Evolutionary conservation across 148 eudicot genomes (phyloP).

Genomic region (Dysphania ambrosioides): DNA sequence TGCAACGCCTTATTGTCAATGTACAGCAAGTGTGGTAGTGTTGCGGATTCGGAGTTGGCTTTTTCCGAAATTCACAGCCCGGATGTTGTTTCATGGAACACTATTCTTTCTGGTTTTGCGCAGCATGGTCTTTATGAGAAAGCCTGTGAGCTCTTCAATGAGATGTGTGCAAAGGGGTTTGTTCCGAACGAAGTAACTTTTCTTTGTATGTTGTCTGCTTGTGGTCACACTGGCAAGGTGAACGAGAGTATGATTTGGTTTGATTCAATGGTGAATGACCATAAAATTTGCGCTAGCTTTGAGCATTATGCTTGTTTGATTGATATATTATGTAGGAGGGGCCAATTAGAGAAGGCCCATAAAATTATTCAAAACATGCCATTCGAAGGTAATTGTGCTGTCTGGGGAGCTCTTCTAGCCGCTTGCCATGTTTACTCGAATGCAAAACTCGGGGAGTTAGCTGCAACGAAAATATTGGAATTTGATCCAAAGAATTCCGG

Average conservation of each 20-base stretch:
- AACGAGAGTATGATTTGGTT: conserved; percentile 40
- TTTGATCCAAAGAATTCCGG: conserved; percentile 38
- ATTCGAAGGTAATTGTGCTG: conserved; percentile 32
- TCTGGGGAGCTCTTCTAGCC: conserved; percentile 53
- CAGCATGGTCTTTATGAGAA: conserved; percentile 39
- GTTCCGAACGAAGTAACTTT: conserved; percentile 41
- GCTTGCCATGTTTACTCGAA: conserved; percentile 38
- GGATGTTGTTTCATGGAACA: conserved; percentile 47
- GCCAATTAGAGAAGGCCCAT: conserved; percentile 40
- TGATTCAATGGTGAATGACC: conserved; percentile 35
- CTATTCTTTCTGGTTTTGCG: conserved; percentile 42
- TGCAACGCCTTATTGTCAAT: conserved; percentile 38
- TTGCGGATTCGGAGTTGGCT: conserved; percentile 32
- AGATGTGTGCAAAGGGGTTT: conserved; percentile 27
- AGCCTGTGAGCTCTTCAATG: conserved; percentile 29
- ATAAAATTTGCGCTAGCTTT: conserved; percentile 25
- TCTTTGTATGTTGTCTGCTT: conserved; percentile 37
- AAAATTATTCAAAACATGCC: conserved; percentile 38
- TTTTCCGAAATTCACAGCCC: conserved; percentile 33
- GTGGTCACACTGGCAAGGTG: conserved; percentile 35
- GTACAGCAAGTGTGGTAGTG: conserved; percentile 45
- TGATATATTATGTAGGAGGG: conserved; percentile 42
- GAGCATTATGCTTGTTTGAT: conserved; percentile 53
- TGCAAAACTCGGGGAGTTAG: conserved; percentile 36
- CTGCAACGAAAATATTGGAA: conserved; percentile 35